These are phyloP conservation scores for Phytophthora syringae DNA, from an alignment of 352 stramenopile species.

Conservation along the genomic window DNA sequence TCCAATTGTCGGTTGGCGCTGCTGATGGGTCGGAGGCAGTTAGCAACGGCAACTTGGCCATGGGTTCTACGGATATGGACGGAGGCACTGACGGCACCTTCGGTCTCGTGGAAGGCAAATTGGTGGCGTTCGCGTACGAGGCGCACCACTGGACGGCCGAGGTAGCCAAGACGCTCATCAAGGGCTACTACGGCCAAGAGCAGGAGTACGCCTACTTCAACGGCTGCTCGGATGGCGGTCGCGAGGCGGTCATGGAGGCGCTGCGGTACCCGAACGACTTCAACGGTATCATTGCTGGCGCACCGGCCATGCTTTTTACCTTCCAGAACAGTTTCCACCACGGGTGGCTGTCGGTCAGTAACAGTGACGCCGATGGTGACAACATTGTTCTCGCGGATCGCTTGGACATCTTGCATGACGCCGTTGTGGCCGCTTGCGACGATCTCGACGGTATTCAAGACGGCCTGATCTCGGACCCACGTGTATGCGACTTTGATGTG, in stretches of 20 bases:
- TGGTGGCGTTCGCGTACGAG: slow-evolving; percentile 43
- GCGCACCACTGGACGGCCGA: slow-evolving; percentile 45
- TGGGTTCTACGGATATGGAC: background rate
- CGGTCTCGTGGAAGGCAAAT: slow-evolving; percentile 33
- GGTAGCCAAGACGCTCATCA: slow-evolving; percentile 46
- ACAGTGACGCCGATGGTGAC: slow-evolving; percentile 33
- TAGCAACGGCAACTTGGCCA: background rate
- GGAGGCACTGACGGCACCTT: slow-evolving; percentile 10
- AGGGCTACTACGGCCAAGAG: slow-evolving; percentile 45
- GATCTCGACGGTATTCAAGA: slow-evolving; percentile 42
- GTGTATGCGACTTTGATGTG: slow-evolving; percentile 38
- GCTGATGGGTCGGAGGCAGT: background rate
- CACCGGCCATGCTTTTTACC: slow-evolving; percentile 47
- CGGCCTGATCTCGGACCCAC: slow-evolving; percentile 39
- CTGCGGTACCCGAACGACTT: slow-evolving; percentile 52
- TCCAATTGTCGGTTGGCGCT: background rate
- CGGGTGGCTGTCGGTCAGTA: slow-evolving; percentile 41
- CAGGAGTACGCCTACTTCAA: slow-evolving; percentile 51
- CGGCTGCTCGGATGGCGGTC: slow-evolving; percentile 48
- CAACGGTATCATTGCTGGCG: slow-evolving; percentile 47
- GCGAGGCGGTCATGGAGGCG: slow-evolving; percentile 47
- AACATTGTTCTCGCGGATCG: slow-evolving; percentile 31
- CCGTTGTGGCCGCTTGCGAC: slow-evolving; percentile 43
- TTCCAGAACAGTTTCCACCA: slow-evolving; percentile 56
- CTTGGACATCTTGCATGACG: slow-evolving; percentile 40